Conservation (phyloP, 1,139 yeast species). For the Taphrina populina region DNA sequence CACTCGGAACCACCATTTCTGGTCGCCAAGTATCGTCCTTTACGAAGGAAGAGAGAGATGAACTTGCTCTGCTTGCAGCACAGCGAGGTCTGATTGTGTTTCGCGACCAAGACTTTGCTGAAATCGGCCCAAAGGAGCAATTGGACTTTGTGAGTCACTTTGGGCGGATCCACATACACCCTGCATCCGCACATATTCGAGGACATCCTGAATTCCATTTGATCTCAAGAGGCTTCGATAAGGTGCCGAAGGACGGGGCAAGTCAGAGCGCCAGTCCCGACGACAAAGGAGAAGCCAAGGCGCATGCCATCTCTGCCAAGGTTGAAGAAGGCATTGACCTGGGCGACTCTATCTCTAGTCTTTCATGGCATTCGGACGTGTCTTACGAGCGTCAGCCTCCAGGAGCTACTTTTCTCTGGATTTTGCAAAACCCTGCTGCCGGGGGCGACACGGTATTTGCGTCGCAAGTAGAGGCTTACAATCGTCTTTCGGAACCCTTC, state of each 20-base stretch:
- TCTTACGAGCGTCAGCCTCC: slow-evolving; percentile 66
- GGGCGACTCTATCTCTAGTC: slow-evolving; percentile 44
- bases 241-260: slow-evolving; percentile 1
- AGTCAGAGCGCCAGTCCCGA: slow-evolving; percentile 34
- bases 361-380: slow-evolving; percentile 60
- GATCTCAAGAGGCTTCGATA: slow-evolving; percentile 46
- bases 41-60: slow-evolving; percentile 57
- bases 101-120: slow-evolving; percentile 64
- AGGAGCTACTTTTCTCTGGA: slow-evolving; percentile 57
- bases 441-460: slow-evolving; percentile 66
- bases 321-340: slow-evolving; percentile 39
- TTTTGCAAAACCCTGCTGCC: slow-evolving; percentile 54
- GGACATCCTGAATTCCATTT: slow-evolving; percentile 64
- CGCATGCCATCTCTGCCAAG: slow-evolving; percentile 14
- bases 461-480: slow-evolving; percentile 58
- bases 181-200: slow-evolving; percentile 42
- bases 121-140: slow-evolving; percentile 54
- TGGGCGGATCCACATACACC: slow-evolving; percentile 62
- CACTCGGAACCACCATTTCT: slow-evolving; percentile 61
- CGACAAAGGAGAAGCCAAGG: not conserved
- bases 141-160: slow-evolving; percentile 54
- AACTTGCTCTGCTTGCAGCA: slow-evolving; percentile 62
- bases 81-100: slow-evolving; percentile 67
- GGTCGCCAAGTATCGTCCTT: slow-evolving; percentile 62
- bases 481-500: slow-evolving; percentile 57